Conservation (phyloP, 257 asterid genomes). For the Fraxinus cuspidata region DNA sequence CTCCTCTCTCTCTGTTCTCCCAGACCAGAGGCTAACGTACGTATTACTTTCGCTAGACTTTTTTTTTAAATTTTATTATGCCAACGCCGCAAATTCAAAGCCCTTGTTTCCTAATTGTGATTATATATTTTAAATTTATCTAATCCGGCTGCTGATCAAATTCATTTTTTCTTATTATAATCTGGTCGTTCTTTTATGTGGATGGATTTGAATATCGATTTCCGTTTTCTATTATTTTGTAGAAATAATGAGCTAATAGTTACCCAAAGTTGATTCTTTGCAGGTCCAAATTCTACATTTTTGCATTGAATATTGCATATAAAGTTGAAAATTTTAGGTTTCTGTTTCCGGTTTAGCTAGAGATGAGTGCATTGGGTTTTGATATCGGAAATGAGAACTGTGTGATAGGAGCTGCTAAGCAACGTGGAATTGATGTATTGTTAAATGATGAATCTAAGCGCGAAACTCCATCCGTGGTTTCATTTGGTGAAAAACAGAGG, state of each 20-base stretch:
- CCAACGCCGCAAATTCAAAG: slow-evolving; percentile 19
- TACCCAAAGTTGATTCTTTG: neutral
- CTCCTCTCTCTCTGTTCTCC: slow-evolving; percentile 16
- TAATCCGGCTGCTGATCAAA: slow-evolving; percentile 8
- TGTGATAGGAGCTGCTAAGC: slow-evolving; percentile 83
- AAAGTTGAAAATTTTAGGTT: slow-evolving; percentile 23
- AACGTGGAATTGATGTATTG: slow-evolving; percentile 82
- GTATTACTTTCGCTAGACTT: neutral
- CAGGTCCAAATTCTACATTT: slow-evolving; percentile 24
- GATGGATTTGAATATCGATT: slow-evolving; percentile 23
- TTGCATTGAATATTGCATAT: slow-evolving; percentile 22
- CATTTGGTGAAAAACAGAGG: slow-evolving; percentile 95
- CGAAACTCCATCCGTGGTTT: slow-evolving; percentile 81
- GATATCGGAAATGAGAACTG: slow-evolving; percentile 96
- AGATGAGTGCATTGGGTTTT: slow-evolving; percentile 88
- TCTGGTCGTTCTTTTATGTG: slow-evolving; percentile 9
- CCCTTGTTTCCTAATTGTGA: neutral
- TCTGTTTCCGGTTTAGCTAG: slow-evolving; percentile 29
- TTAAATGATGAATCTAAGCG: slow-evolving; percentile 89
- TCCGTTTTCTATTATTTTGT: neutral
- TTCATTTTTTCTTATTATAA: slow-evolving; percentile 14
- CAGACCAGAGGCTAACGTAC: slow-evolving; percentile 22
- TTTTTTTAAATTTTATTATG: slow-evolving; percentile 1
- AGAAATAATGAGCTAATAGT: neutral
- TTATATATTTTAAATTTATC: slow-evolving; percentile 9